A percentile compares a stretch with the other conserved stretches of the same genome.
Evolutionary conservation across 176 grass and related monocot genomes (phyloP).

Genomic region (Olyra latifolia): DNA sequence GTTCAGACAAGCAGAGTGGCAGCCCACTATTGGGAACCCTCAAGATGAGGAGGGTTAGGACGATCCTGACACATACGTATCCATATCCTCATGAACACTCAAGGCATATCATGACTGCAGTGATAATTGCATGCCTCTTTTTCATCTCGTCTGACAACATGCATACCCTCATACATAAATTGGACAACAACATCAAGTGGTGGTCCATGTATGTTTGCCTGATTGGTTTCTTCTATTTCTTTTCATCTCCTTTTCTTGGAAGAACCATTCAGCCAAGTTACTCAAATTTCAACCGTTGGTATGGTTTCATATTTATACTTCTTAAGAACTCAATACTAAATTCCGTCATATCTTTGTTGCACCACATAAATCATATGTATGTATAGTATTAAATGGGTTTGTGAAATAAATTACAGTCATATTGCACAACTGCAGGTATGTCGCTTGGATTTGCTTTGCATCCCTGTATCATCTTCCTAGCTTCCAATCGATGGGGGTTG

Average conservation of each 20-base stretch:
- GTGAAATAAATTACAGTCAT: constrained; percentile 10
- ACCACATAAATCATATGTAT: constrained; percentile 5
- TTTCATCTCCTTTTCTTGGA: constrained; percentile 87
- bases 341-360: neutral
- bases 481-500: constrained; percentile 97
- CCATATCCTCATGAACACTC: constrained; percentile 88
- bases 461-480: constrained; percentile 92
- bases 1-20: constrained; percentile 59
- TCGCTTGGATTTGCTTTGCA: constrained; percentile 91
- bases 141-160: constrained; percentile 93
- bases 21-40: constrained; percentile 72
- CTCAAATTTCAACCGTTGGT: constrained; percentile 96
- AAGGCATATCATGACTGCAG: constrained; percentile 84
- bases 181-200: constrained; percentile 93
- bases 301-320: constrained; percentile 24
- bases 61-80: constrained; percentile 79
- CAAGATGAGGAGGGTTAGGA: constrained; percentile 80
- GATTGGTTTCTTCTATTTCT: constrained; percentile 99
- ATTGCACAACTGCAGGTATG: constrained; percentile 68
- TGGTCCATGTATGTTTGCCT: constrained; percentile 98
- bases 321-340: neutral
- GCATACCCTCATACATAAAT: constrained; percentile 85
- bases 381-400: constrained; percentile 14
- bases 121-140: constrained; percentile 77
- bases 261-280: constrained; percentile 89